phyloP scores from a whole-genome alignment of 2,329 filamentous ascomycete genomes.

The Fusarium mexicanum region DNA sequence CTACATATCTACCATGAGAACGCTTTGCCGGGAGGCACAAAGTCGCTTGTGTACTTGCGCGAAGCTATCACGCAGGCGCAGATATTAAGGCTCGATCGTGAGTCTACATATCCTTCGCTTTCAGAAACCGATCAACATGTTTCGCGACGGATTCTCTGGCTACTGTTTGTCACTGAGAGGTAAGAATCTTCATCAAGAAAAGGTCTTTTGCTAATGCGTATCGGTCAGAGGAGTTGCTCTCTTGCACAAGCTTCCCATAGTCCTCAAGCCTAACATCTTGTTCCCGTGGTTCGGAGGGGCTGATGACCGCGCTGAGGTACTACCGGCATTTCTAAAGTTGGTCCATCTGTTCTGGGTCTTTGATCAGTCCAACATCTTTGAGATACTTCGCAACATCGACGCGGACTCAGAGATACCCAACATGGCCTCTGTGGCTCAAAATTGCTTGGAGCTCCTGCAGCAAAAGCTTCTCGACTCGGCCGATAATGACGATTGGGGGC shows the following conservation, averaged over 20 bases:
- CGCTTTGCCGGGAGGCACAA: conserved; percentile 54
- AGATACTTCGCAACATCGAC: conserved; percentile 54
- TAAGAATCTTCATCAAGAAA: neutral
- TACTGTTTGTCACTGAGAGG: conserved; percentile 60
- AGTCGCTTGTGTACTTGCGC: conserved; percentile 58
- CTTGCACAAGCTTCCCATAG: conserved; percentile 59
- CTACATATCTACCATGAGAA: conserved; percentile 64
- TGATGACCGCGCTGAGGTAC: conserved; percentile 54
- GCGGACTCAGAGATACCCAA: conserved; percentile 47
- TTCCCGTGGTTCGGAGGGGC: conserved; percentile 45
- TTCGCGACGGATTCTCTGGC: conserved; percentile 57
- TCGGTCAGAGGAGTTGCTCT: conserved; percentile 57
- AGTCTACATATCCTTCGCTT: conserved; percentile 52
- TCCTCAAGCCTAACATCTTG: conserved; percentile 55
- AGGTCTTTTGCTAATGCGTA: conserved; percentile 4
- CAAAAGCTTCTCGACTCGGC: conserved; percentile 54
- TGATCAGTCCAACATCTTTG: conserved; percentile 59
- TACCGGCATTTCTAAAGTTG: conserved; percentile 60
- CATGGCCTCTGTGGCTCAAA: conserved; percentile 44
- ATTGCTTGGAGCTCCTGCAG: conserved; percentile 53
- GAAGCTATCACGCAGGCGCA: conserved; percentile 63
- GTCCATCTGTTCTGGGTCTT: conserved; percentile 61
- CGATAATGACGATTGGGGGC: conserved; percentile 48
- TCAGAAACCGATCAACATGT: conserved; percentile 54
- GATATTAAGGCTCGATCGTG: conserved; percentile 57